Percentiles rank a stretch among this genome's conserved stretches.
Evolutionary conservation across 139 green algal genomes (phyloP).

Genomic region (Eudorina sp.): DNA sequence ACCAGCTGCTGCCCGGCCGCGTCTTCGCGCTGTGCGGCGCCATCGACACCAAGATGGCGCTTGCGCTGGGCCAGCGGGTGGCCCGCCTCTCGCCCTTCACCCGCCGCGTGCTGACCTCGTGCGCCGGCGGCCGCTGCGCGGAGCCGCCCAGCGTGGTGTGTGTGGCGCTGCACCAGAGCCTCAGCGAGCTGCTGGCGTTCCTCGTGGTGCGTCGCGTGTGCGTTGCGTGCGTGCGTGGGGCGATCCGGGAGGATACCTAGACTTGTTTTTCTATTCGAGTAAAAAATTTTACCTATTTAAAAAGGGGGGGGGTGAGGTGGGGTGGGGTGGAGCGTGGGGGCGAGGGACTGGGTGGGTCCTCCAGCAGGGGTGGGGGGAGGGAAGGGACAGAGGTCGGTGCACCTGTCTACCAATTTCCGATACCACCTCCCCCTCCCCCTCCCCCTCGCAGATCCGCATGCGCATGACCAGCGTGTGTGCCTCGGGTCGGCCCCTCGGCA

Average conservation of each 20-base stretch:
- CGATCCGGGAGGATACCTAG: too few species aligned
- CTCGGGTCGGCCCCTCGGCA: neutral
- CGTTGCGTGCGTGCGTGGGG: too few species aligned
- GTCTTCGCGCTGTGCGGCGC: slow-evolving; percentile 33
- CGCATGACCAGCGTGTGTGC: slow-evolving; percentile 1
- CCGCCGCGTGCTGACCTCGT: slow-evolving; percentile 18
- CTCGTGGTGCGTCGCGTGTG: slow-evolving; percentile 8
- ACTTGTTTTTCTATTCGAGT: too few species aligned
- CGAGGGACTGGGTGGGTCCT: neutral
- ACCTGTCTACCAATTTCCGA: neutral
- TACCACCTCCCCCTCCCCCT: neutral
- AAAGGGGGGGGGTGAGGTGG: neutral
- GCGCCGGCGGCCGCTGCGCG: slow-evolving; percentile 24
- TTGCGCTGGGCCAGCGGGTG: slow-evolving; percentile 28
- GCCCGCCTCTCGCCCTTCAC: slow-evolving; percentile 6
- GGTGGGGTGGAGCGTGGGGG: neutral
- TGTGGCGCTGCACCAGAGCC: slow-evolving; percentile 8
- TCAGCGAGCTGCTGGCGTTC: slow-evolving; percentile 31
- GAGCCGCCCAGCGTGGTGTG: slow-evolving; percentile 32
- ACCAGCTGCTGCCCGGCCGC: slow-evolving; percentile 35
- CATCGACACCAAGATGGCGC: slow-evolving; percentile 43
- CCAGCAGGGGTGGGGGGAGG: neutral
- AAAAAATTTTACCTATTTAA: too few species aligned
- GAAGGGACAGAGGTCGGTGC: neutral
- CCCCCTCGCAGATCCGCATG: slow-evolving; percentile 25